Evolutionary conservation across 1,284 basidiomycete genomes (phyloP).

Genomic region (Apiotrichum veenhuisii): DNA sequence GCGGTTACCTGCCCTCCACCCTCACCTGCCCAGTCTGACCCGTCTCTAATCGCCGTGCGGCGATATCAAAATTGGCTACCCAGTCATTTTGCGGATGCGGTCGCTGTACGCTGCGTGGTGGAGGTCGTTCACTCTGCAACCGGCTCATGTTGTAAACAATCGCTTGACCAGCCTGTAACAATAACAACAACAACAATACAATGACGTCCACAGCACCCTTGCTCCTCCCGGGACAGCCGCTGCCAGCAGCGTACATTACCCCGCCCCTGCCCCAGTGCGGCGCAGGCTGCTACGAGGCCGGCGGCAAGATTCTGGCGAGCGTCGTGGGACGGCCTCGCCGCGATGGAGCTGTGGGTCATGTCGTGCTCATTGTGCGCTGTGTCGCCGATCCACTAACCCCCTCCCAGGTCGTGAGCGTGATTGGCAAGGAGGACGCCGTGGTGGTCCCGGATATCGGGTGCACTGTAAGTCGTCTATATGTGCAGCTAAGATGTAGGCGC

Average conservation of each 20-base stretch:
- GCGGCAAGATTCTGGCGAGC: constrained; percentile 66
- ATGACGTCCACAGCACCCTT: constrained; percentile 27
- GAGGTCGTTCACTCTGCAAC: constrained; percentile 1
- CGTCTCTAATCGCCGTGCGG: neutral
- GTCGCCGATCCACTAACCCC: no score
- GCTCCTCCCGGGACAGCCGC: constrained; percentile 77
- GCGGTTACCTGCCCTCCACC: no score
- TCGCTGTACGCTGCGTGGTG: neutral
- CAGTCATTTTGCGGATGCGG: no score
- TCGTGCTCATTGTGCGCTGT: neutral
- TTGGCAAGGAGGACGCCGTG: constrained; percentile 44
- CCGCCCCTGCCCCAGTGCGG: constrained; percentile 61
- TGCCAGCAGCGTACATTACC: constrained; percentile 57
- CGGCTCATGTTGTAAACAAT: neutral
- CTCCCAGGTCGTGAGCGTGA: constrained; percentile 36
- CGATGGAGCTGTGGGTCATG: constrained; percentile 61
- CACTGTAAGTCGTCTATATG: constrained; percentile 30
- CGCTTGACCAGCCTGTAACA: no score
- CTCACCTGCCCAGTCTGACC: no score
- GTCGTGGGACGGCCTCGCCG: constrained; percentile 64
- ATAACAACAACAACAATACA: neutral
- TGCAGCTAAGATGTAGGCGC: neutral
- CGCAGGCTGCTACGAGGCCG: constrained; percentile 64
- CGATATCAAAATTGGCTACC: neutral
- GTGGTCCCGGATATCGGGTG: constrained; percentile 49